Evolutionary conservation across 176 grass and related monocot species (phyloP), one percentile per base, ranked within the genome.

Genomic region (Areca catechu): DNA sequence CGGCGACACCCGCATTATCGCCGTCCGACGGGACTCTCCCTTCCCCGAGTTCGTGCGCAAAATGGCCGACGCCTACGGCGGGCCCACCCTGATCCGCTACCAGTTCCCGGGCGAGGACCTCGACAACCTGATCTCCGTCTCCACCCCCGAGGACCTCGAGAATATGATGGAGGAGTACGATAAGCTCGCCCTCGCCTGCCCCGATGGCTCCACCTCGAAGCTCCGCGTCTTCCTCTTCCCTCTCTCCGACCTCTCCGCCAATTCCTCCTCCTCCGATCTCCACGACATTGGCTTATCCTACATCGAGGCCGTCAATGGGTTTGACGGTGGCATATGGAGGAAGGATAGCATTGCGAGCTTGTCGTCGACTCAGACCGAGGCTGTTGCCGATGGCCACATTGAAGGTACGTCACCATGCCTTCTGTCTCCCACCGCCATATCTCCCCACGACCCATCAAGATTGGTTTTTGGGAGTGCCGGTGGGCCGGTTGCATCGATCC

Each of bases 131-230:
- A 91, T 97, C 83, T 97, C 93, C 21, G 93, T 97, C 27, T 97
- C 93, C 64, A 88, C 86, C 4, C 20, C 73, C n/a, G 93, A 97
- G 72, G 93, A 97, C 76, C 88, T 97, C 75, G 93, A 91, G 69
- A 91, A 97, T 54, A 97, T 97, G 93, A 69, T 97, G 56, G 93
- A 97, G 77, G 93, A 97, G 73, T 91, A 77, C 62, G 93, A 92
- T 22, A 98, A 89, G 73, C 73, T 98, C 10, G 48, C 25, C 15
- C 6, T 16, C 16, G 23, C 16, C 57, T 16, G 15, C 16, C 24
- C 15, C 15, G 57, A 57, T 4, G 81, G 73, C 20, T 48, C 71
- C 53, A 85, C 86, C 53, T 75, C 80, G 0, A 97, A 97, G 77
- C 72, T 97, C 24, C 73, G 93, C 19, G 88, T 98, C 0, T 98